Evolutionary conservation across 768 basidiomycete species (phyloP).

Genomic region (Glaciozyma martinii): DNA sequence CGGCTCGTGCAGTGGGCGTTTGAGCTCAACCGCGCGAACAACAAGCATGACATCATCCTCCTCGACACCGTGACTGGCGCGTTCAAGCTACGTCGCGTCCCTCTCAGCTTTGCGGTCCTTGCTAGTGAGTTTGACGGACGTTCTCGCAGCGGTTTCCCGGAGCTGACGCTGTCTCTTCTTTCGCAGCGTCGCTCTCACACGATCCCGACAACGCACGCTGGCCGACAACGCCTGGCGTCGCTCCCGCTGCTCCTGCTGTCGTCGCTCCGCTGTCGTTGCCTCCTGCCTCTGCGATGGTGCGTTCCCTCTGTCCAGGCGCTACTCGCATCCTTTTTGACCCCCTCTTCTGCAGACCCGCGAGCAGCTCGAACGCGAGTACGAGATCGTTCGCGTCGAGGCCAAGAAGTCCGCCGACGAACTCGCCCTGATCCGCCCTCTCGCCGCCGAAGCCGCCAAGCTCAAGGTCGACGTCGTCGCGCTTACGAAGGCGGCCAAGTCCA

Average conservation of each 20-base stretch:
- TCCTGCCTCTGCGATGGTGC: constrained; percentile 7
- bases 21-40: constrained; percentile 12
- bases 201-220: neutral
- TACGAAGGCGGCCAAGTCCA: constrained; percentile 11
- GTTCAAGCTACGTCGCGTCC: constrained; percentile 16
- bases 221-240: neutral
- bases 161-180: neutral
- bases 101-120: constrained; percentile 6
- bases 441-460: constrained; percentile 15
- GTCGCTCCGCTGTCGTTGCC: neutral
- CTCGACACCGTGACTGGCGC: constrained; percentile 11
- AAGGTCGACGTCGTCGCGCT: constrained; percentile 8
- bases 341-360: constrained; percentile 15
- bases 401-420: neutral
- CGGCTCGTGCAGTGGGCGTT: constrained; percentile 23
- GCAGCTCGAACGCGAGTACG: constrained; percentile 22
- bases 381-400: neutral
- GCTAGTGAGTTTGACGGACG: constrained; percentile 13
- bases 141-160: neutral
- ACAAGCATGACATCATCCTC: constrained; percentile 29
- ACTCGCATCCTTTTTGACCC: neutral
- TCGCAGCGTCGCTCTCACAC: constrained; percentile 18
- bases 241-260: neutral
- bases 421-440: constrained; percentile 3
- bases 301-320: neutral